Percentiles rank a stretch among this genome's conserved stretches.
These are phyloP conservation scores for Colletotrichum tamarilloi DNA, from an alignment of 2,329 filamentous ascomycete species.

Conservation along the genomic window DNA sequence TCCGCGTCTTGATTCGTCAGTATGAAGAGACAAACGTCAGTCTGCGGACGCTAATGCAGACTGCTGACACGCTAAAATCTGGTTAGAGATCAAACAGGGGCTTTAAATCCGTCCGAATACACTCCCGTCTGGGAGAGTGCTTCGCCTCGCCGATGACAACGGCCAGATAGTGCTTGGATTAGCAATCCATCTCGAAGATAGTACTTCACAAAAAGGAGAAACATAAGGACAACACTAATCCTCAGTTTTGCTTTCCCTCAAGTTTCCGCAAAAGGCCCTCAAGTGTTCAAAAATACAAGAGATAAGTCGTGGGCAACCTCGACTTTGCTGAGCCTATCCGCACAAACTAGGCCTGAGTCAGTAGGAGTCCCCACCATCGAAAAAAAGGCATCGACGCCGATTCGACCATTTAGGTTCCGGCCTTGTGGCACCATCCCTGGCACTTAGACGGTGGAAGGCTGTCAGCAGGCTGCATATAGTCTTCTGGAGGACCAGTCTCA, in stretches of 20 bases:
- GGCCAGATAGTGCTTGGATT: neutral
- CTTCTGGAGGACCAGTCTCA: neutral
- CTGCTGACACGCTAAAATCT: constrained; percentile 29
- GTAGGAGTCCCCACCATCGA: neutral
- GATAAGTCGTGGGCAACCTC: neutral
- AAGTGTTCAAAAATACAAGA: neutral
- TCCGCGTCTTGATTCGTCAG: neutral
- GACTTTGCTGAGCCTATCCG: neutral
- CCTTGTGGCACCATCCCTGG: neutral
- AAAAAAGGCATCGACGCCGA: constrained; percentile 1
- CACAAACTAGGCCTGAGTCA: neutral
- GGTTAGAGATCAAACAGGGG: neutral
- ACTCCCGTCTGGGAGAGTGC: neutral
- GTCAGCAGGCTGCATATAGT: constrained; percentile 29
- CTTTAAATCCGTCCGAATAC: constrained; percentile 7
- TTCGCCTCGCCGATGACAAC: constrained; percentile 13
- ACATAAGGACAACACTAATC: neutral
- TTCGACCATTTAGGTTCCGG: constrained; percentile 3
- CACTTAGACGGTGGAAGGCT: neutral
- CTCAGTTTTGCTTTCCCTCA: neutral
- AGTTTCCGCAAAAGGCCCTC: no score
- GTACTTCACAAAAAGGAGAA: neutral
- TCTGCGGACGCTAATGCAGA: constrained; percentile 31
- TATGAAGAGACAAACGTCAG: neutral
- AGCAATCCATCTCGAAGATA: neutral